Evolutionary conservation across 2,329 filamentous ascomycete species (phyloP).

Genomic region (Hymenoscyphus repandus): DNA sequence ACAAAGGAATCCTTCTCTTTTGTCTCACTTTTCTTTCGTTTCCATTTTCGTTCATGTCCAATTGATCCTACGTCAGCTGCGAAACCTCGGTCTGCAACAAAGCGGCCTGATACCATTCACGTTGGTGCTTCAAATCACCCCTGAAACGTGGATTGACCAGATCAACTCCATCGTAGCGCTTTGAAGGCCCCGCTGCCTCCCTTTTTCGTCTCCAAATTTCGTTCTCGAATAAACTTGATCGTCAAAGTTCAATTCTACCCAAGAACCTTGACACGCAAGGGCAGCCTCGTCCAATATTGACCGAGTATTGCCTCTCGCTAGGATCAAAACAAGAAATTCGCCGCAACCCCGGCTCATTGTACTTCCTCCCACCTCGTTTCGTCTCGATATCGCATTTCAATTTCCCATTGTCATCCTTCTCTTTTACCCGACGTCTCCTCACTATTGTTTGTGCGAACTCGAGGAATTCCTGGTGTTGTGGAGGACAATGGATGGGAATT

Average conservation of each 20-base stretch:
- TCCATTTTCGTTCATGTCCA: no score
- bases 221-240: background rate
- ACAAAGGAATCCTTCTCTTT: no score
- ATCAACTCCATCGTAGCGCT: no score
- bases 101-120: no score
- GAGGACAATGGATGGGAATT: constrained; percentile 16
- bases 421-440: constrained; percentile 7
- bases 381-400: constrained; percentile 19
- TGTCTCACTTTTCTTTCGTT: no score
- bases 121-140: no score
- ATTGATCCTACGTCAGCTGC: no score
- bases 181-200: no score
- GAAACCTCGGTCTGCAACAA: no score
- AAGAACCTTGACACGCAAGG: background rate
- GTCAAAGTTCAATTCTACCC: background rate
- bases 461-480: constrained; percentile 1
- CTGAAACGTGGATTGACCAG: no score
- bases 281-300: constrained; percentile 14
- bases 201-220: background rate
- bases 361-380: constrained; percentile 12
- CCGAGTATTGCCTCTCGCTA: background rate
- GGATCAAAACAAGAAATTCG: constrained; percentile 1
- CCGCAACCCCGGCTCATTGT: background rate
- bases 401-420: constrained; percentile 5
- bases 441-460: constrained; percentile 1